A percentile compares a stretch with the other conserved stretches of the same genome.
Evolutionary conservation across 1,139 yeast genomes (phyloP).

Genomic region (Debaryomycetaceae sp.): DNA sequence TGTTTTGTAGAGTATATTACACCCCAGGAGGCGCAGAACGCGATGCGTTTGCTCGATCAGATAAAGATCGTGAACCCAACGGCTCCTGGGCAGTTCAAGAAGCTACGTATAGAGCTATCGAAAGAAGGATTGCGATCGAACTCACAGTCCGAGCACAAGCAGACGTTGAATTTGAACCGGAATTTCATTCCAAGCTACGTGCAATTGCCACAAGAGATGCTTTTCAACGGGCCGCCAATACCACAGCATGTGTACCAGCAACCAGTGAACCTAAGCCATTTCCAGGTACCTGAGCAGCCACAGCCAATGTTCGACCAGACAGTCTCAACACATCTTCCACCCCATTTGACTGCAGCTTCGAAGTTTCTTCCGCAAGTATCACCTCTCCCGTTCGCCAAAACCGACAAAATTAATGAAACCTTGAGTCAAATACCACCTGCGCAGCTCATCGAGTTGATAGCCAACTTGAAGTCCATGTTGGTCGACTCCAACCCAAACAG

Average conservation of each 20-base stretch:
- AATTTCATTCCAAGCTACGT: conserved; percentile 52
- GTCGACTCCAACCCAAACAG: conserved; percentile 50
- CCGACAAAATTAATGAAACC: conserved; percentile 55
- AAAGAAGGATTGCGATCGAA: conserved; percentile 54
- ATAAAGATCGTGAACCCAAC: conserved; percentile 35
- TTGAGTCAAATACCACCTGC: conserved; percentile 65
- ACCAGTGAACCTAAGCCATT: conserved; percentile 3
- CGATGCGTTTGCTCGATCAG: conserved; percentile 40
- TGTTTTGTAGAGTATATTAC: conserved; percentile 58
- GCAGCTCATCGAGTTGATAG: conserved; percentile 61
- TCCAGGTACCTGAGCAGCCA: conserved; percentile 2
- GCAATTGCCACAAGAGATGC: conserved; percentile 51
- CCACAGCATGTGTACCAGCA: conserved; percentile 3
- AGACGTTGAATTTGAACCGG: conserved; percentile 40
- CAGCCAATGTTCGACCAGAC: conserved; percentile 1
- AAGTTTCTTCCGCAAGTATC: conserved; percentile 48
- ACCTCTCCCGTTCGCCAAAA: conserved; percentile 38
- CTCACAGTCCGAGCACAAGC: conserved; percentile 31
- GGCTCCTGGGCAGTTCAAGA: conserved; percentile 34
- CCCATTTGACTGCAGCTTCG: conserved; percentile 47
- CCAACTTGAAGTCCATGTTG: conserved; percentile 55
- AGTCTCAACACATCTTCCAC: conserved; percentile 2
- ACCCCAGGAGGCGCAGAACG: conserved; percentile 52
- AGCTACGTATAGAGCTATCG: conserved; percentile 54
- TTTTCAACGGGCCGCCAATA: conserved; percentile 11